These are phyloP conservation scores for Microbotryum violaceum DNA, from an alignment of 1,284 basidiomycete species.

Conservation along the genomic window DNA sequence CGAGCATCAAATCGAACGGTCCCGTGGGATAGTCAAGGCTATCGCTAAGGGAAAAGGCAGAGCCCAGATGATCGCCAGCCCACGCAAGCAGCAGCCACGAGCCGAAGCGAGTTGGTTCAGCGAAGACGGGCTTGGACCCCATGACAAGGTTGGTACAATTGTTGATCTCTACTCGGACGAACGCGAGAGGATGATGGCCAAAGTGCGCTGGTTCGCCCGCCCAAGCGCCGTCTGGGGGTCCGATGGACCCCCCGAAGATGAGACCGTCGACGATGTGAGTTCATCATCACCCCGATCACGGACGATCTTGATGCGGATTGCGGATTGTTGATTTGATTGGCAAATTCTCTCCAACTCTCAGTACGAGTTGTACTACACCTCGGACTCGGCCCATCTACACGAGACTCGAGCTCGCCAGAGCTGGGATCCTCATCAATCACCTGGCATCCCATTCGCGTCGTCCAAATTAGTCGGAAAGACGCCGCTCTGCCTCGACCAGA, in stretches of 20 bases:
- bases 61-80: neutral
- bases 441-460: neutral
- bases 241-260: constrained; percentile 22
- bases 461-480: constrained; percentile 13
- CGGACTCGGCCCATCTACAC: constrained; percentile 23
- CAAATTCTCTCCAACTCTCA: neutral
- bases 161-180: constrained; percentile 24
- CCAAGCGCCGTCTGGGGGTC: constrained; percentile 27
- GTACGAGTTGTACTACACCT: constrained; percentile 31
- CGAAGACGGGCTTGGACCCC: constrained; percentile 19
- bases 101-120: constrained; percentile 21
- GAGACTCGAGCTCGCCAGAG: constrained; percentile 14
- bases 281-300: neutral
- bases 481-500: constrained; percentile 16
- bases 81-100: neutral
- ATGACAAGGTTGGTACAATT: constrained; percentile 26
- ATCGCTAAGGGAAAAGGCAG: constrained; percentile 7
- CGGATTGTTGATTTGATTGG: neutral
- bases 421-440: neutral
- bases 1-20: neutral
- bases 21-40: neutral
- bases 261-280: constrained; percentile 6
- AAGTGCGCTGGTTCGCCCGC: constrained; percentile 27
- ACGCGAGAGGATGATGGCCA: constrained; percentile 14
- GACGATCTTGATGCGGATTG: constrained; percentile 1